Base-by-base conservation (phyloP, 345 rosid genomes). In the Trapa incisa region DNA sequence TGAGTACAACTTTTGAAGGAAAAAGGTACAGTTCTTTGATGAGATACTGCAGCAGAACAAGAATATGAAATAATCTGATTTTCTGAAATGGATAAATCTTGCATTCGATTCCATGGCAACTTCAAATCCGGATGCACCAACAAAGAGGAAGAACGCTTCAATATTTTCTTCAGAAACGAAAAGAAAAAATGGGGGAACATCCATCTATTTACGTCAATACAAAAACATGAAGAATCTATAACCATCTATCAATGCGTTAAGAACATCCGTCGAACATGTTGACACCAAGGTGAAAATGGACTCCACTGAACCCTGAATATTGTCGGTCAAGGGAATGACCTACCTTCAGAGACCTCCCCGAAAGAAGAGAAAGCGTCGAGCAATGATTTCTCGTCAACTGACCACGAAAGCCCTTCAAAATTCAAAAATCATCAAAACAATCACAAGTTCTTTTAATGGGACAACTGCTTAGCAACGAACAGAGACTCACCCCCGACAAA, bases 331-430 rank as follows among this genome's bases (percentile, higher is more conserved):
- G 60, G 35, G 35, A 15, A 8, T 11, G 61, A 15, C 10, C 33
- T 73, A 84, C 96, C 94, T 83, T 91, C 87, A 16, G 80, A 36
- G 41, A 87, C 83, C 37, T 80, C 79, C 9, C 97, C 96, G 33
- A 80, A 91, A 37, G 86, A 82, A 65, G 90, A 83, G 85, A 89
- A 91, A 35, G 96, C 89, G 54, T 89, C 90, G 76, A 78, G 80
- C 60, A 92, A 78, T 15, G 94, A 86, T 77, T 83, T 84, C 78
- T 92, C 96, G 47, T 89, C 89, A 33, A 87, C 89, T 4, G 90
- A 83, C 87, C 84, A 83, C 0, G 97, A 91, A 72, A 89, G 74
- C 22, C 97, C 97, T 91, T 71, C 74, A 67, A 65, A 11, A 65
- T 13, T 58, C 50, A 47, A 4, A 58, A 39, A 67, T 35, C 45